Percentiles rank a stretch among this genome's conserved stretches.
Conservation (phyloP, 140 eudicot genomes). For the Stevia rebaudiana region DNA sequence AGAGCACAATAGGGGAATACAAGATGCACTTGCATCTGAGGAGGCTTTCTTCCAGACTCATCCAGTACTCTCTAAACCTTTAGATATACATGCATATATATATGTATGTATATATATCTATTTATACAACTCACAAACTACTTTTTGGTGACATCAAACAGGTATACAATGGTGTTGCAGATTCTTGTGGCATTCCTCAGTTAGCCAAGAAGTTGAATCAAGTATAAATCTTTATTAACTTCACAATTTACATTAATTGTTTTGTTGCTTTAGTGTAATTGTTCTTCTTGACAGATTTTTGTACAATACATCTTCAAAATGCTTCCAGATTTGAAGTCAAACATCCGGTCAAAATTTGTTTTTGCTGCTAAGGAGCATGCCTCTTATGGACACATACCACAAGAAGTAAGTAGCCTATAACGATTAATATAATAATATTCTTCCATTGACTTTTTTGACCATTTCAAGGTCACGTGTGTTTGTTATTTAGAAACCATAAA, state of each 20-base stretch:
- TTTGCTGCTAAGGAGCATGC: constrained; percentile 90
- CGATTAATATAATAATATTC: not conserved
- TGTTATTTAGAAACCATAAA: too few species aligned
- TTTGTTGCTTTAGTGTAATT: not conserved
- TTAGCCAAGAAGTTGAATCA: constrained; percentile 91
- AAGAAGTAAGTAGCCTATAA: constrained; percentile 75
- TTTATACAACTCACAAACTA: too few species aligned
- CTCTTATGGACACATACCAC: constrained; percentile 77
- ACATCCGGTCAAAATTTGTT: constrained; percentile 53
- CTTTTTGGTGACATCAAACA: too few species aligned
- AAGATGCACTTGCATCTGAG: constrained; percentile 92
- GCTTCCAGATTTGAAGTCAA: constrained; percentile 80
- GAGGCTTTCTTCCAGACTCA: constrained; percentile 89
- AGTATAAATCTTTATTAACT: too few species aligned
- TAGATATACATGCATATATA: too few species aligned
- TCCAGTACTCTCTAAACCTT: too few species aligned
- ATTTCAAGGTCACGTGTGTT: too few species aligned
- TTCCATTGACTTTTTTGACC: not conserved
- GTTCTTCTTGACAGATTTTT: constrained; percentile 44
- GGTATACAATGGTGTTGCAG: constrained; percentile 91
- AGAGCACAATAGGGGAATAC: constrained; percentile 54
- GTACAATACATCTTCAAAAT: constrained; percentile 78
- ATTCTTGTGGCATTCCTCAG: constrained; percentile 92
- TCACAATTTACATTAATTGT: not conserved
- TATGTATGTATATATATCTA: too few species aligned